These are phyloP conservation scores for Cytospora mali DNA, from an alignment of 2,329 filamentous ascomycete genomes.

Conservation along the genomic window DNA sequence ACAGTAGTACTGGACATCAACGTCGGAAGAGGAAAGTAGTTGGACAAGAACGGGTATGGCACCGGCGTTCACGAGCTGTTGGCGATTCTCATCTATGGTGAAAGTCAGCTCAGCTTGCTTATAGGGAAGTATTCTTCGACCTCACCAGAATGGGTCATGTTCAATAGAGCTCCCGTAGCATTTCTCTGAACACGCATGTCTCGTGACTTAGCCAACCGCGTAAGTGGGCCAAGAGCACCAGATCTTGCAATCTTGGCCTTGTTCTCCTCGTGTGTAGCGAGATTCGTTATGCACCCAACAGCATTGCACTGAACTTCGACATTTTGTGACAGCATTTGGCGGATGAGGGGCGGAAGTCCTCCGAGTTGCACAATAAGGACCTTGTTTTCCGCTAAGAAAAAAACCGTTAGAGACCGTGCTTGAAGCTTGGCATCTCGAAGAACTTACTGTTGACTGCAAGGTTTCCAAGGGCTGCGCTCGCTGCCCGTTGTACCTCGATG, in stretches of 20 bases:
- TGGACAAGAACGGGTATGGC: constrained; percentile 98
- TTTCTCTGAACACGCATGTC: constrained; percentile 99
- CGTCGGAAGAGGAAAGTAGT: constrained; percentile 86
- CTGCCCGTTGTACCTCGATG: constrained; percentile 95
- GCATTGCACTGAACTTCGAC: constrained; percentile 99
- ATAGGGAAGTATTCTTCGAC: constrained; percentile 12
- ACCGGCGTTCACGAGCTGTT: constrained; percentile 94
- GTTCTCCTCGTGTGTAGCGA: constrained; percentile 98
- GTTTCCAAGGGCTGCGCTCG: constrained; percentile 93
- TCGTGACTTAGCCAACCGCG: constrained; percentile 90
- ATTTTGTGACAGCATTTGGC: constrained; percentile 97
- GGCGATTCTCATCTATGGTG: constrained; percentile 84
- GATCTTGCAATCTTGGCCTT: constrained; percentile 98
- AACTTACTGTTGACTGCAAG: constrained; percentile 90
- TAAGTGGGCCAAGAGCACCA: constrained; percentile 87
- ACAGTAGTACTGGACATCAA: constrained; percentile 99
- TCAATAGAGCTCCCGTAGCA: constrained; percentile 91
- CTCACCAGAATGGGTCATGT: constrained; percentile 98
- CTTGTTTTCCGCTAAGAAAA: constrained; percentile 86
- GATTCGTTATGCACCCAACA: constrained; percentile 96
- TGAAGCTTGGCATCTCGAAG: neutral
- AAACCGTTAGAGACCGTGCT: constrained; percentile 45
- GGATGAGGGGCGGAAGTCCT: constrained; percentile 86
- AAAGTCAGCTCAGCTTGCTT: constrained; percentile 32
- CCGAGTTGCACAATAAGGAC: constrained; percentile 92